Base-by-base conservation (phyloP, 495 filamentous ascomycete species). In the Tuber aestivum region DNA sequence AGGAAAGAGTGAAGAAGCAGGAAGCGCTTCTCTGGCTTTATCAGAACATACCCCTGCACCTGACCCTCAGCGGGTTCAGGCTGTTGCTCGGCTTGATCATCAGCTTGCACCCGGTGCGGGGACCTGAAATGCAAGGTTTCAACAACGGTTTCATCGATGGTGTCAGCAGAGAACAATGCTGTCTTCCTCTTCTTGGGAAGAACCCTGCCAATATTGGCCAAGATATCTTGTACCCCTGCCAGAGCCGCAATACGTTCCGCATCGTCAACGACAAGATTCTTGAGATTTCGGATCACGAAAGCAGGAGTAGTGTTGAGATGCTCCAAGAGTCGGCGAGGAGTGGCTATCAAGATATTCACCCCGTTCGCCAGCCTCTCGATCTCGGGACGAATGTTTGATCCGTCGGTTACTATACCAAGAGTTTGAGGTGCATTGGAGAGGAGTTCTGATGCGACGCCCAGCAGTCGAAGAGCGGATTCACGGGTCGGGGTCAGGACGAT, bases 401-500 rank as follows among this genome's bases (percentile, higher is more conserved):
- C 80, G 32, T 82, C 81, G 27, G 78, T 82, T 27, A 74, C 73
- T 61, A 77, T 82, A 20, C 81, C 81, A n/a, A 45, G 56, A 38
- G 72, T 82, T 72, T 79, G 77, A 69, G 38, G 2, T 21, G 80
- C 73, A 40, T 75, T 72, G 21, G 74, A 41, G 50, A 82, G 77
- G 44, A 82, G 80, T 71, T 82, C 81, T 21, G 81, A 77, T 45
- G 81, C 74, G 38, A 78, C 65, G 8, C 76, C 72, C 3, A 77
- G 48, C 23, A 82, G 70, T 72, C 79, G 74, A 41, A 82, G 72
- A 21, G 80, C 81, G 44, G 76, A 68, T 68, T 82, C 81, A 40
- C 81, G 80, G 38, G 74, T 80, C 37, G 81, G 69, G n/a, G 77
- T 76, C 45, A 82, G 42, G 35, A 82, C n/a, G 40, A 82, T 91